phyloP scores from a whole-genome alignment of 805 yeast genomes.

The Saccharomyces eubayanus region DNA sequence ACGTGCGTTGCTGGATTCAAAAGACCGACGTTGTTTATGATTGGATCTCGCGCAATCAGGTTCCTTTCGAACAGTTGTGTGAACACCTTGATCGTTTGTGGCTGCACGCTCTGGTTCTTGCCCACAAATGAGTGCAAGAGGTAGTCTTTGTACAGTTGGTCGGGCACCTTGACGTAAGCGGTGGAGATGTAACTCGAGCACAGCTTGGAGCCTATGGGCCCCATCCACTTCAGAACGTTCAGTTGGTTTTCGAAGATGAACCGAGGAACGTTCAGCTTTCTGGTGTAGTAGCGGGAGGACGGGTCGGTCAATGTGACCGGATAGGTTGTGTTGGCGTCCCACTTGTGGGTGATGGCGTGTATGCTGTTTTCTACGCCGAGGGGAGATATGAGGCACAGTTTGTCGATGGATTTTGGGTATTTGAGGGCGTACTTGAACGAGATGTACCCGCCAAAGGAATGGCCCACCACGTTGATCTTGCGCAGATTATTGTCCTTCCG shows the following conservation, averaged over 20 bases:
- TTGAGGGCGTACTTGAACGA: constrained; percentile 54
- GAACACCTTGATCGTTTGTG: constrained; percentile 20
- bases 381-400: constrained; percentile 60
- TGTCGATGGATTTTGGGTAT: constrained; percentile 46
- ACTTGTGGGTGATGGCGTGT: constrained; percentile 39
- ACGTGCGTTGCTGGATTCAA: constrained; percentile 31
- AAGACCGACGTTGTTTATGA: constrained; percentile 45
- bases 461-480: constrained; percentile 59
- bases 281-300: constrained; percentile 33
- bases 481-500: constrained; percentile 40
- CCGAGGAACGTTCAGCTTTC: constrained; percentile 26
- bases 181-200: constrained; percentile 28
- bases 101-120: background rate
- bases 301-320: constrained; percentile 13
- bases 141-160: constrained; percentile 22
- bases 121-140: constrained; percentile 3
- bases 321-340: background rate
- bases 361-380: constrained; percentile 70
- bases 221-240: constrained; percentile 39
- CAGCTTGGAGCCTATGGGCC: constrained; percentile 35
- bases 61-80: constrained; percentile 25
- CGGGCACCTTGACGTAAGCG: constrained; percentile 26
- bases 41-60: constrained; percentile 55
- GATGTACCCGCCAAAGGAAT: constrained; percentile 73
- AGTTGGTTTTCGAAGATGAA: constrained; percentile 35